Conservation (phyloP, 2,329 filamentous ascomycete genomes). For the Pseudogymnoascus sp. region DNA sequence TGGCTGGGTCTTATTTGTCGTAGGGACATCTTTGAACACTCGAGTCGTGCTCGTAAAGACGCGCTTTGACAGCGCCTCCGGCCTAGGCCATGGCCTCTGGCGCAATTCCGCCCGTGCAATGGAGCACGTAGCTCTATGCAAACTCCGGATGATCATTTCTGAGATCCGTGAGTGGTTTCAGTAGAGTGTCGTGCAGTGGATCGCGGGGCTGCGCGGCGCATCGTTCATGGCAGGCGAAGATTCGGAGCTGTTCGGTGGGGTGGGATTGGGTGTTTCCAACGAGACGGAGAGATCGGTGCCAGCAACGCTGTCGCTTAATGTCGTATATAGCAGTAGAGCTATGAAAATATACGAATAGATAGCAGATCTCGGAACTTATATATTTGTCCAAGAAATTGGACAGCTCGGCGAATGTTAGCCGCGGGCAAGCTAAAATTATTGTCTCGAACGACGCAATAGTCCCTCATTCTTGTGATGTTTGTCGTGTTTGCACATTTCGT, state of each 20-base stretch:
- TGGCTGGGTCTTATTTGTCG: conserved; percentile 13
- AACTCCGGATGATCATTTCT: conserved; percentile 23
- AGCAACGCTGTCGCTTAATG: conserved; percentile 1
- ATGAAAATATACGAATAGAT: neutral
- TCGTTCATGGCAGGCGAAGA: neutral
- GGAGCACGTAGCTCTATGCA: conserved; percentile 24
- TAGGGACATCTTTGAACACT: conserved; percentile 17
- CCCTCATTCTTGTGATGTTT: neutral
- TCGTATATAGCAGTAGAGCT: neutral
- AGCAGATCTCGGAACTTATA: neutral
- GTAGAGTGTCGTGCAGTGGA: neutral
- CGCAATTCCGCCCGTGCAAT: conserved; percentile 18
- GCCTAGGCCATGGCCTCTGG: conserved; percentile 18
- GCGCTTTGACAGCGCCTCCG: conserved; percentile 17
- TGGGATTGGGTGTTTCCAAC: neutral
- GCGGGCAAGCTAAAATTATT: conserved; percentile 20
- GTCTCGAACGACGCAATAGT: conserved; percentile 37
- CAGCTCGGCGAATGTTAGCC: neutral
- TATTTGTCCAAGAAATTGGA: neutral
- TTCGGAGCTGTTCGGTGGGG: conserved; percentile 8
- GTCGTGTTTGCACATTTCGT: conserved; percentile 2
- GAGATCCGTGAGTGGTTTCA: neutral
- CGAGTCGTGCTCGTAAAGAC: conserved; percentile 24
- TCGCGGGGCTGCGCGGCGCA: neutral
- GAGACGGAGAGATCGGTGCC: neutral